Percentiles rank a stretch among this genome's conserved stretches.
phyloP scores from a whole-genome alignment of 768 basidiomycete species.

The Gyrodon lividus region DNA sequence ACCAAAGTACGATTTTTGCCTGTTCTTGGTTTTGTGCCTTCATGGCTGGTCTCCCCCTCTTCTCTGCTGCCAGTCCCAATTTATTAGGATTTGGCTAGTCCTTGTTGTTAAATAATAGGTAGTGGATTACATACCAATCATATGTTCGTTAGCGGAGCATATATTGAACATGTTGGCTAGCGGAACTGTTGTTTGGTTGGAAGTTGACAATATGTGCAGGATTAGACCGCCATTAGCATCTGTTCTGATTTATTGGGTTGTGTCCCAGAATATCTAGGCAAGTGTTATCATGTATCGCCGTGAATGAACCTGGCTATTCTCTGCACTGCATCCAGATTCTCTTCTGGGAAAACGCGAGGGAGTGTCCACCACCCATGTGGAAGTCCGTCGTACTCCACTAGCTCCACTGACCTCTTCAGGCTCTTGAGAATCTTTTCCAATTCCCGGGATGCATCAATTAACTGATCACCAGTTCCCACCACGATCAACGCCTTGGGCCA shows the following conservation, averaged over 20 bases:
- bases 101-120: conserved; percentile 15
- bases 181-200: too few species aligned
- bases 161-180: too few species aligned
- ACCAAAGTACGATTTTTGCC: conserved; percentile 14
- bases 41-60: conserved; percentile 1
- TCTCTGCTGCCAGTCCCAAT: background rate
- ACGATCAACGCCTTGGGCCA: conserved; percentile 26
- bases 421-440: conserved; percentile 6
- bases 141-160: conserved; percentile 16
- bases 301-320: conserved; percentile 10
- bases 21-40: conserved; percentile 10
- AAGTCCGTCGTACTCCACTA: conserved; percentile 24
- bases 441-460: conserved; percentile 11
- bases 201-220: too few species aligned
- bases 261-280: background rate
- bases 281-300: background rate
- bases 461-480: conserved; percentile 16
- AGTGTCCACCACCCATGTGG: conserved; percentile 26
- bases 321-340: conserved; percentile 9
- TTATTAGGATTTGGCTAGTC: conserved; percentile 6
- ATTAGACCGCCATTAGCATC: too few species aligned
- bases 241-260: conserved; percentile 3
- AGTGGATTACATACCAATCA: conserved; percentile 3
- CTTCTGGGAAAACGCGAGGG: conserved; percentile 13
- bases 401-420: conserved; percentile 8